These are phyloP conservation scores for Sisymbrium altissimum DNA, from an alignment of 345 rosid species.

Conservation along the genomic window DNA sequence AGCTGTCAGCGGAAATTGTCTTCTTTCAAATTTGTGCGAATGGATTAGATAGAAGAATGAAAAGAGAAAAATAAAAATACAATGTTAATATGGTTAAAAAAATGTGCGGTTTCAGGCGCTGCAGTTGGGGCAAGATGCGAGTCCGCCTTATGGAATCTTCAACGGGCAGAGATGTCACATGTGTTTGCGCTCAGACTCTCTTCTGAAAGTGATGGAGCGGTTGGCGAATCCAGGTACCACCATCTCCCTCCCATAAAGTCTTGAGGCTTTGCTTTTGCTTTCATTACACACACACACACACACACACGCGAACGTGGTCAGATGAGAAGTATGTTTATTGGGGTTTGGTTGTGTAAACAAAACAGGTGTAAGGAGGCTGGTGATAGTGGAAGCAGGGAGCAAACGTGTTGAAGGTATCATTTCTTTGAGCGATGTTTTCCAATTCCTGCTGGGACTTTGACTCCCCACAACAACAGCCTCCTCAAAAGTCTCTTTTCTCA, in stretches of 20 bases:
- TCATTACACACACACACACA: neutral
- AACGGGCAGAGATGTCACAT: slow-evolving; percentile 79
- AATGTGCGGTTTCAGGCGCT: slow-evolving; percentile 47
- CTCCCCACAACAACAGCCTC: slow-evolving; percentile 1
- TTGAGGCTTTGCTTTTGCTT: neutral
- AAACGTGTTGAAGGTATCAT: slow-evolving; percentile 85
- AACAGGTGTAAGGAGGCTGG: slow-evolving; percentile 66
- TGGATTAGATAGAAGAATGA: neutral
- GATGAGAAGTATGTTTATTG: neutral
- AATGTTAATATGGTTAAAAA: neutral
- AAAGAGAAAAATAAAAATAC: neutral
- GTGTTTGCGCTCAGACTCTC: slow-evolving; percentile 77
- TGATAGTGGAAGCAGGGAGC: slow-evolving; percentile 84
- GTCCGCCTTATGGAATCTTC: slow-evolving; percentile 42
- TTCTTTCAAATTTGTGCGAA: neutral
- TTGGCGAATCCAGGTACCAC: slow-evolving; percentile 62
- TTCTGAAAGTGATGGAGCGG: slow-evolving; percentile 81
- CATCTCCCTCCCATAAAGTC: neutral
- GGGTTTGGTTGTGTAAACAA: neutral
- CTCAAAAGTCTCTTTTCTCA: neutral
- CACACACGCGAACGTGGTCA: neutral
- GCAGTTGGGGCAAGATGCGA: slow-evolving; percentile 75
- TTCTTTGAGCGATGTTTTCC: slow-evolving; percentile 67
- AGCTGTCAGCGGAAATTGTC: neutral
- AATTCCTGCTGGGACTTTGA: slow-evolving; percentile 61